A percentile compares a stretch with the other conserved stretches of the same genome.
phyloP scores from a whole-genome alignment of 192 early-diverging fungal genomes.

The Coemansia sp. region DNA sequence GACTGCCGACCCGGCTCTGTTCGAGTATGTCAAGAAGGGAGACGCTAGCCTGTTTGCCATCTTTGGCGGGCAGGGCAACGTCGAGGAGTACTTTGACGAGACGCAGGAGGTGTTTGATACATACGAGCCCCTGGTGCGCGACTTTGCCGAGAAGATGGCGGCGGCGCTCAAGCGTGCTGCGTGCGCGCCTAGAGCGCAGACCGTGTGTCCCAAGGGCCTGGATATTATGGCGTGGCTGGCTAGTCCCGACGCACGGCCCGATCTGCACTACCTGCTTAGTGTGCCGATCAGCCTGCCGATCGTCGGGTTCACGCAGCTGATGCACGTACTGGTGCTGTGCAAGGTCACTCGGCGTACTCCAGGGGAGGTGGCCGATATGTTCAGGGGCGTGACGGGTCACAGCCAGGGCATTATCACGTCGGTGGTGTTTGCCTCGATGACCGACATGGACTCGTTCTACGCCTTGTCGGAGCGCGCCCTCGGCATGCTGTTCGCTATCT shows the following conservation, averaged over 20 bases:
- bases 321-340: conserved; percentile 72
- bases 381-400: conserved; percentile 64
- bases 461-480: conserved; percentile 75
- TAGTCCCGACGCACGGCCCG: conserved; percentile 65
- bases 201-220: conserved; percentile 68
- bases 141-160: conserved; percentile 72
- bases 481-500: conserved; percentile 77
- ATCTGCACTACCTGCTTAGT: conserved; percentile 67
- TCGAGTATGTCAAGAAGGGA: conserved; percentile 62
- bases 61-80: conserved; percentile 94
- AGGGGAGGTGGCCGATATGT: conserved; percentile 24
- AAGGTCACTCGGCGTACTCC: conserved; percentile 59
- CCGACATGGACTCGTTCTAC: conserved; percentile 79
- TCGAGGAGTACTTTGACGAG: conserved; percentile 83
- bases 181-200: conserved; percentile 69
- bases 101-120: conserved; percentile 67
- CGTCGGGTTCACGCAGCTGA: conserved; percentile 85
- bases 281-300: conserved; percentile 79
- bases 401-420: conserved; percentile 89
- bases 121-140: conserved; percentile 68
- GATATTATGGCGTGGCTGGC: conserved; percentile 80
- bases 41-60: conserved; percentile 68
- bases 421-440: conserved; percentile 75
- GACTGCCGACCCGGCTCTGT: conserved; percentile 60
- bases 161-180: conserved; percentile 59